Conservation (phyloP, 2,329 filamentous ascomycete genomes). For the Aspergillus hortae region DNA sequence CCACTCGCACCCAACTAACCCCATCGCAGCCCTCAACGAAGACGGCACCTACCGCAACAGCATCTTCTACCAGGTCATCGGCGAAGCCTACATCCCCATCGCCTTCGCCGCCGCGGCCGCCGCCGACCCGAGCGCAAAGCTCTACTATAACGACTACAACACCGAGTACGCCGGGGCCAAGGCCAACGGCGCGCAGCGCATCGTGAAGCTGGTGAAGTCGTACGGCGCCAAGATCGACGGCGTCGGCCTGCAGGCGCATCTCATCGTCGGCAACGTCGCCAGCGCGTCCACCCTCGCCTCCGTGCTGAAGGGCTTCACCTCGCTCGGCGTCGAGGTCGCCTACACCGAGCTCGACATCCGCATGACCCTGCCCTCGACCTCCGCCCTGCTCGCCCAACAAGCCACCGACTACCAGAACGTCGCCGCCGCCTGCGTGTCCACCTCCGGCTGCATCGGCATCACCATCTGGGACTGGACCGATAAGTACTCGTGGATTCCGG, state of each 20-base stretch:
- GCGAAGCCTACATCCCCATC: conserved; percentile 44
- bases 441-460: conserved; percentile 29
- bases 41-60: conserved; percentile 43
- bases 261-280: conserved; percentile 42
- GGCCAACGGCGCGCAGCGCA: conserved; percentile 29
- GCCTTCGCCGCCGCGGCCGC: conserved; percentile 46
- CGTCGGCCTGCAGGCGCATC: conserved; percentile 43
- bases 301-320: conserved; percentile 36
- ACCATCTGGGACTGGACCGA: conserved; percentile 45
- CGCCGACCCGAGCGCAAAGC: conserved; percentile 56
- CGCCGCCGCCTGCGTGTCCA: conserved; percentile 29
- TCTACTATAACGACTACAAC: conserved; percentile 46
- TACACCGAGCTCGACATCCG: conserved; percentile 50
- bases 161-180: conserved; percentile 39
- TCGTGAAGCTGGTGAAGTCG: conserved; percentile 38
- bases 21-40: conserved; percentile 39
- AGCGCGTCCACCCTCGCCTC: conserved; percentile 35
- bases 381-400: conserved; percentile 26
- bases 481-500: conserved; percentile 46
- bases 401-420: conserved; percentile 29
- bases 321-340: conserved; percentile 40
- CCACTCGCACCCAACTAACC: neutral
- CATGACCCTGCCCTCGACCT: conserved; percentile 32
- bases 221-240: conserved; percentile 46
- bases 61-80: conserved; percentile 43